phyloP scores from a whole-genome alignment of 176 grass and related monocot genomes.

The Triticum monococcum region DNA sequence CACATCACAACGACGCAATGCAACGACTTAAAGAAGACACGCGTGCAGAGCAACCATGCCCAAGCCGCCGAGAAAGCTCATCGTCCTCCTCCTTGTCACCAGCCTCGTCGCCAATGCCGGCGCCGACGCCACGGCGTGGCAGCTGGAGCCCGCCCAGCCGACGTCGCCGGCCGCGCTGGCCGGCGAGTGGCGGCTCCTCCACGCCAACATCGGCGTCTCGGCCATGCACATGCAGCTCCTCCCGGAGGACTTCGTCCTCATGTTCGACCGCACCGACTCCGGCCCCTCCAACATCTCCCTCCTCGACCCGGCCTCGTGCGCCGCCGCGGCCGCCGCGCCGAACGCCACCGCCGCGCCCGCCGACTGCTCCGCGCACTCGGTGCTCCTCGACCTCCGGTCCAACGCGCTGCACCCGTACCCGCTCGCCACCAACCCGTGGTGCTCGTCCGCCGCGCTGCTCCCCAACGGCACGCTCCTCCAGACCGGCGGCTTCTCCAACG shows the following conservation, averaged over 20 bases:
- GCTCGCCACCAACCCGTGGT: constrained; percentile 75
- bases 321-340: background rate
- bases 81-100: background rate
- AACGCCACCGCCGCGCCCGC: background rate
- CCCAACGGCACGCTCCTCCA: constrained; percentile 82
- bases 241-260: constrained; percentile 62
- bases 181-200: constrained; percentile 73
- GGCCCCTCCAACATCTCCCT: constrained; percentile 77
- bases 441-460: constrained; percentile 75
- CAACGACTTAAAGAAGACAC: constrained; percentile 24
- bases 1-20: background rate
- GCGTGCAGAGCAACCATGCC: constrained; percentile 17
- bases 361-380: constrained; percentile 83
- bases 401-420: constrained; percentile 49
- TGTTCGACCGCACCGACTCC: constrained; percentile 79
- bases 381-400: constrained; percentile 50
- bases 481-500: constrained; percentile 73
- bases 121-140: constrained; percentile 8
- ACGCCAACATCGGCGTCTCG: constrained; percentile 69
- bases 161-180: background rate
- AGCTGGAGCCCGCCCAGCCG: background rate
- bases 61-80: background rate
- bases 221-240: constrained; percentile 97
- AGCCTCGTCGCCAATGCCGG: background rate
- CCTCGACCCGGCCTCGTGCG: background rate